phyloP scores from a whole-genome alignment of 768 basidiomycete genomes.

The Leccinum truebloodii region DNA sequence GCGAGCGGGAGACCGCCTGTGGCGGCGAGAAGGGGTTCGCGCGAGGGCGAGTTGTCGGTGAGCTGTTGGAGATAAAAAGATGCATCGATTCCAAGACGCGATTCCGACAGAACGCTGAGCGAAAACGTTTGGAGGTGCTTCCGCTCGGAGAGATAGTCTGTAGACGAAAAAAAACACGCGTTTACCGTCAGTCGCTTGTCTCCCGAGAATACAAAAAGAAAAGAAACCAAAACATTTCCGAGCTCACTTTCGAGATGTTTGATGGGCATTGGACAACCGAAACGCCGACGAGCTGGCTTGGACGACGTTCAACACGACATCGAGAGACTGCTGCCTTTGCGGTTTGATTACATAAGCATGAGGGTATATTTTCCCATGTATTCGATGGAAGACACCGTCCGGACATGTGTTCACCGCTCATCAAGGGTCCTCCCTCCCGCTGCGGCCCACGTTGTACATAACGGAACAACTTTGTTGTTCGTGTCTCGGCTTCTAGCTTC shows the following conservation, averaged over 20 bases:
- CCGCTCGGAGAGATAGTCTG: constrained; percentile 85
- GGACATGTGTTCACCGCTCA: not conserved
- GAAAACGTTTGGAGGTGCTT: constrained; percentile 84
- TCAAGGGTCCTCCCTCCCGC: not conserved
- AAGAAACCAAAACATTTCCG: not conserved
- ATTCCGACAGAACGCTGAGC: constrained; percentile 80
- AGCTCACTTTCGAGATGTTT: constrained; percentile 79
- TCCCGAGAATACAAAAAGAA: not conserved
- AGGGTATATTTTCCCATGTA: constrained; percentile 10
- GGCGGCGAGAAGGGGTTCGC: constrained; percentile 91
- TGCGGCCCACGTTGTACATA: not conserved
- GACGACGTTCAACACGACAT: constrained; percentile 25
- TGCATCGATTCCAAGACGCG: constrained; percentile 96
- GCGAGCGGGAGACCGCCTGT: constrained; percentile 94
- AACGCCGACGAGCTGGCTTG: constrained; percentile 9
- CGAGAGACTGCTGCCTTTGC: constrained; percentile 14
- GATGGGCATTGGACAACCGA: constrained; percentile 60
- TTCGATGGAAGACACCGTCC: not conserved
- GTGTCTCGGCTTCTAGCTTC: not conserved
- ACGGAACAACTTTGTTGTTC: not conserved
- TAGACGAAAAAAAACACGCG: not conserved
- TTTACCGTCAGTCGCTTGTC: not conserved
- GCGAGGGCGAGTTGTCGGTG: constrained; percentile 70
- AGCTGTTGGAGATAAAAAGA: constrained; percentile 83
- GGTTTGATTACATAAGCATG: constrained; percentile 30